A percentile compares a stretch with the other conserved stretches of the same genome.
Conservation (phyloP, 2,329 filamentous ascomycete species). For the Sporothrix schenckii region DNA sequence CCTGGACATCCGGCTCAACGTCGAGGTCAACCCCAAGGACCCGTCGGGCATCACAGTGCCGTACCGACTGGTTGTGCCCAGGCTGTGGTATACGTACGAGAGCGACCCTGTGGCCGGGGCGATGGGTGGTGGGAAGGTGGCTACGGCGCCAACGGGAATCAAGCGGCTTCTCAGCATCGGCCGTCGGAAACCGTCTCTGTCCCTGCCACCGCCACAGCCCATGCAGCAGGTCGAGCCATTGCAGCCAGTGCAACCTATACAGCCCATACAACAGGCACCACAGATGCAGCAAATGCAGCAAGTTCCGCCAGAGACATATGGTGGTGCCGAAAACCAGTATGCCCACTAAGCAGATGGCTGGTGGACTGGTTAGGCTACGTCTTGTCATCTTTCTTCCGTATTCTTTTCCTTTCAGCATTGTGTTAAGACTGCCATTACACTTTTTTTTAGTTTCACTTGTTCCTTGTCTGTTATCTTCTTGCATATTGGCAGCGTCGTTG, state of each 20-base stretch:
- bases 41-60: conserved; percentile 85
- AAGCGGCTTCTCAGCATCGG: conserved; percentile 53
- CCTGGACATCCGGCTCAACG: conserved; percentile 83
- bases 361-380: background rate
- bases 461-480: background rate
- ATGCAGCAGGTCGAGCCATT: conserved; percentile 1
- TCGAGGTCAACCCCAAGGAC: conserved; percentile 84
- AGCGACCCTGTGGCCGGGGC: conserved; percentile 46
- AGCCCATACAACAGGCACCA: background rate
- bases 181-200: conserved; percentile 40
- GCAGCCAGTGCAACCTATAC: background rate
- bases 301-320: background rate
- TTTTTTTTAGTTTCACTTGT: background rate
- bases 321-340: conserved; percentile 4
- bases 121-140: conserved; percentile 19
- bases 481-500: background rate
- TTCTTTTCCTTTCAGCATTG: background rate
- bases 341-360: background rate
- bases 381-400: background rate
- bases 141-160: conserved; percentile 45
- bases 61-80: conserved; percentile 84
- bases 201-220: background rate
- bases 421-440: background rate
- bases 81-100: conserved; percentile 64
- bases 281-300: conserved; percentile 10